A percentile compares a stretch with the other conserved stretches of the same genome.
phyloP scores from a whole-genome alignment of 139 green algal genomes.

The Coelastrella sp. region DNA sequence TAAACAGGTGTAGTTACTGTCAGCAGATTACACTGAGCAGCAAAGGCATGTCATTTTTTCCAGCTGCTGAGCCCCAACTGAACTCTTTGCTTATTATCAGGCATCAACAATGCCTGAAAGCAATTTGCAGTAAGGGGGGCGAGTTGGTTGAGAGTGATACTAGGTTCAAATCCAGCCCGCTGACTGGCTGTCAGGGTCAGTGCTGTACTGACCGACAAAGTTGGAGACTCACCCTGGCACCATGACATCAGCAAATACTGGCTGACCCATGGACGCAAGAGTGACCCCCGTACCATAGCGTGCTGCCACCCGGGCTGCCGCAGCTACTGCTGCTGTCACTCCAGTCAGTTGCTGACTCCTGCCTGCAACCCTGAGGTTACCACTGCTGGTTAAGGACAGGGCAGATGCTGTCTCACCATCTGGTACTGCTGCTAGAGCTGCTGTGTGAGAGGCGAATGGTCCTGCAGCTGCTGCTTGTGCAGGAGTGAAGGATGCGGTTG shows the following conservation, averaged over 20 bases:
- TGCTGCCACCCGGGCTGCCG: background rate
- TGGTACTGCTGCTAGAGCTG: constrained; percentile 20
- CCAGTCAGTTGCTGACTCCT: background rate
- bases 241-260: constrained; percentile 15
- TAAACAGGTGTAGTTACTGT: background rate
- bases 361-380: background rate
- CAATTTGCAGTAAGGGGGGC: background rate
- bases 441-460: constrained; percentile 4
- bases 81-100: background rate
- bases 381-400: background rate
- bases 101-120: background rate
- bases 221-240: background rate
- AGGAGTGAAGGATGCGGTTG: background rate
- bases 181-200: background rate
- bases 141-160: background rate
- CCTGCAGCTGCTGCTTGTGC: constrained; percentile 1
- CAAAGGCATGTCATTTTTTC: background rate
- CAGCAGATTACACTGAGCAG: background rate
- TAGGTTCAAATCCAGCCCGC: background rate
- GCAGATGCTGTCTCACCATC: background rate
- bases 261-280: background rate
- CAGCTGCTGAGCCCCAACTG: background rate
- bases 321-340: background rate
- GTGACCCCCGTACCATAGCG: background rate
- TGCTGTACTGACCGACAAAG: background rate